Conservation (phyloP, 2,329 filamentous ascomycete species). For the Calonectria montana region DNA sequence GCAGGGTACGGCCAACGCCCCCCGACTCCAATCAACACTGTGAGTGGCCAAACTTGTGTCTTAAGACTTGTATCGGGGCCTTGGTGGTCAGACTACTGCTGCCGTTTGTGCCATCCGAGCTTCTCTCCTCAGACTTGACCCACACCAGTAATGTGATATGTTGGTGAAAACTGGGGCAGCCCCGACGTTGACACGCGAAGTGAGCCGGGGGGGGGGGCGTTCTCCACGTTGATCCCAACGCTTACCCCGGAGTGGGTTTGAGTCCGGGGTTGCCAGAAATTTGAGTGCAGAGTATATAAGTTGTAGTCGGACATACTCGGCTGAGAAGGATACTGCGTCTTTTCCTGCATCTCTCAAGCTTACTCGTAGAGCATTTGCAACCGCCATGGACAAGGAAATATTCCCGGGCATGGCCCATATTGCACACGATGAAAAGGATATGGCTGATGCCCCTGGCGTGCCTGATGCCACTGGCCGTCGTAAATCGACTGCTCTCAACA, state of each 20-base stretch:
- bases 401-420: not conserved
- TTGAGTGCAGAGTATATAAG: not conserved
- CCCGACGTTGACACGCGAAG: not conserved
- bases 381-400: not conserved
- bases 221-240: not conserved
- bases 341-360: not conserved
- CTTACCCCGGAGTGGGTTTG: not conserved
- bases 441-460: not conserved
- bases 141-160: not conserved
- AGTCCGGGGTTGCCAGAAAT: not conserved
- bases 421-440: not conserved
- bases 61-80: not conserved
- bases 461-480: conserved; percentile 24
- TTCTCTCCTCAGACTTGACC: conserved; percentile 1
- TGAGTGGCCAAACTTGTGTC: not conserved
- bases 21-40: not conserved
- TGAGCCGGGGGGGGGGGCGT: not conserved
- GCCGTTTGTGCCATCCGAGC: not conserved
- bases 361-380: not conserved
- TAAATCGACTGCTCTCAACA: conserved; percentile 45
- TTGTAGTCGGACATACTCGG: not conserved
- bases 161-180: not conserved
- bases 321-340: not conserved
- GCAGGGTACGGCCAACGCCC: not conserved
- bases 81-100: not conserved